Evolutionary conservation across 345 rosid species (phyloP).

Genomic region (Melaleuca quinquenervia): DNA sequence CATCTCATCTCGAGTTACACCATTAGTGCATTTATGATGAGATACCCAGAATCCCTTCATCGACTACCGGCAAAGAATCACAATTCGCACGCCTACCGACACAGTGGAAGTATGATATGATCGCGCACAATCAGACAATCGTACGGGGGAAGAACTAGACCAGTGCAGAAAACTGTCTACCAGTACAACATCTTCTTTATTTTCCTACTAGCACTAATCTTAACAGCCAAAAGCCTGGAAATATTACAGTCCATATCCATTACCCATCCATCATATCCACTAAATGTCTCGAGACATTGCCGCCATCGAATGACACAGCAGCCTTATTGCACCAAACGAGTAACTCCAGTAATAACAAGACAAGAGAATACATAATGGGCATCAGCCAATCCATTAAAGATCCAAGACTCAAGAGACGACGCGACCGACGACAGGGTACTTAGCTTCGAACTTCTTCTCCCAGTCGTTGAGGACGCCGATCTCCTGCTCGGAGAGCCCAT

Average conservation of each 20-base stretch:
- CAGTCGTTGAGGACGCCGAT: conserved; percentile 60
- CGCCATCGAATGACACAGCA: background rate
- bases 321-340: background rate
- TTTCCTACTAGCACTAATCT: background rate
- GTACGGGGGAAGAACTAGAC: background rate
- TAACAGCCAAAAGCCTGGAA: background rate
- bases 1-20: background rate
- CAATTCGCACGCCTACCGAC: background rate
- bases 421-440: conserved; percentile 81
- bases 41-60: background rate
- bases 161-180: background rate
- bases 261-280: background rate
- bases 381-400: background rate
- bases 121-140: background rate
- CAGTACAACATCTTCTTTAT: background rate
- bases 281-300: background rate
- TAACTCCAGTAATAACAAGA: background rate
- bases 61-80: background rate
- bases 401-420: conserved; percentile 18
- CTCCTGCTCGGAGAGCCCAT: conserved; percentile 75
- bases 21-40: background rate
- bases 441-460: conserved; percentile 84
- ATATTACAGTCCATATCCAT: background rate
- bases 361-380: background rate
- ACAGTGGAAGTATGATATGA: background rate